Conservation (phyloP, 163 green algal genomes). For the Trebouxiophyceae sp. region DNA sequence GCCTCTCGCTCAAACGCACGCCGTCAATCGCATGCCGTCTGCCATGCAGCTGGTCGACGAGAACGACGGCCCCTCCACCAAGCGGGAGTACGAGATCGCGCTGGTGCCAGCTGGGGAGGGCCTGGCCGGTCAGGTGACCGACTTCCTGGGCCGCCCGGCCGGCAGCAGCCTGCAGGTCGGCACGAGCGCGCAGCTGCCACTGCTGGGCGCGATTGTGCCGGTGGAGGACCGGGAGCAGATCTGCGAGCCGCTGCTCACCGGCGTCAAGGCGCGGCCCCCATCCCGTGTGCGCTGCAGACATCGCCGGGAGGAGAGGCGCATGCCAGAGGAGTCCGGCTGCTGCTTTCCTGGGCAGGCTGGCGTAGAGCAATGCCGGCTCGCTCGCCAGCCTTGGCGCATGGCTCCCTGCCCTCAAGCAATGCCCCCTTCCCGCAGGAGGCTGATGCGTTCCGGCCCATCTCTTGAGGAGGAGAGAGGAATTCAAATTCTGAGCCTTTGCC, state of each 20-base stretch:
- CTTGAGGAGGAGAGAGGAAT: no score
- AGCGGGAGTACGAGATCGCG: conserved; percentile 59
- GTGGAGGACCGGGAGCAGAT: conserved; percentile 80
- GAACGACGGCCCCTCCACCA: conserved; percentile 57
- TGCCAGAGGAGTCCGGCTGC: not conserved
- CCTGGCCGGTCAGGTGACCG: conserved; percentile 39
- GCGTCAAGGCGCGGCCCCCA: conserved; percentile 37
- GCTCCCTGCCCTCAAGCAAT: not conserved
- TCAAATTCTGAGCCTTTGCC: no score
- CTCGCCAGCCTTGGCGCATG: not conserved
- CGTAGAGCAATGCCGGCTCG: not conserved
- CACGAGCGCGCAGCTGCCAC: conserved; percentile 30
- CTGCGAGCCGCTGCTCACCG: conserved; percentile 64
- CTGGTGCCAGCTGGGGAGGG: conserved; percentile 35
- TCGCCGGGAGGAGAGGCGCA: not conserved
- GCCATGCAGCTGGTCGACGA: conserved; percentile 65
- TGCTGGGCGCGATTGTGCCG: conserved; percentile 57
- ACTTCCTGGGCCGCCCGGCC: conserved; percentile 33
- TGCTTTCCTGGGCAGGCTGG: not conserved
- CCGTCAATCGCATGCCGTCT: no score
- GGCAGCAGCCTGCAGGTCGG: conserved; percentile 10
- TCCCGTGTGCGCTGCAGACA: not conserved
- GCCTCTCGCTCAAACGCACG: no score
- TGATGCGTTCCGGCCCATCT: not conserved
- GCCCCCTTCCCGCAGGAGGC: no score